These are phyloP conservation scores for Claviceps lovelessii DNA, from an alignment of 2,329 filamentous ascomycete species.

Conservation along the genomic window DNA sequence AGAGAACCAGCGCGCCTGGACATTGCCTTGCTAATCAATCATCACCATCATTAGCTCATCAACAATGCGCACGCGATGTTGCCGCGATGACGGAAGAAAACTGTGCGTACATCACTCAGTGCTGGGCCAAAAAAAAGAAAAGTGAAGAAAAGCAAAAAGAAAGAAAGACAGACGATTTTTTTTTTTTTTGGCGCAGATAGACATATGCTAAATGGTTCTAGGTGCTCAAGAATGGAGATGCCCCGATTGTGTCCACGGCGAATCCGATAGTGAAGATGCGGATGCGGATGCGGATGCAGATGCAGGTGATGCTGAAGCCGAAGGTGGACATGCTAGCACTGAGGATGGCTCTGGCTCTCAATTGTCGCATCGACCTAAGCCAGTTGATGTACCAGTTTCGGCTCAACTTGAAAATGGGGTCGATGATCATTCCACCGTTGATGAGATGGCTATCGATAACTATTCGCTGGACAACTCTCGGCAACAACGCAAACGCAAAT, in stretches of 20 bases:
- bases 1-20: constrained; percentile 9
- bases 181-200: too few species aligned
- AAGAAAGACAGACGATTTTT: not conserved
- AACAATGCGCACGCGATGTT: constrained; percentile 70
- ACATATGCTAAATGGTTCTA: constrained; percentile 16
- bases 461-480: constrained; percentile 65
- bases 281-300: constrained; percentile 16
- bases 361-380: constrained; percentile 18
- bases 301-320: constrained; percentile 9
- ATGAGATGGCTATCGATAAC: constrained; percentile 55
- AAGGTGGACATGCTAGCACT: constrained; percentile 12
- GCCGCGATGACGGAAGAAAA: constrained; percentile 21
- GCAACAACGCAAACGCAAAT: constrained; percentile 70
- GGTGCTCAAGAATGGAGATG: constrained; percentile 36
- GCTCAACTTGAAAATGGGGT: constrained; percentile 26
- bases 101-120: constrained; percentile 11
- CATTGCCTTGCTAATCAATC: constrained; percentile 20
- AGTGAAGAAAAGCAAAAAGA: too few species aligned
- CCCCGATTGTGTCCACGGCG: constrained; percentile 29
- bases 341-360: constrained; percentile 14
- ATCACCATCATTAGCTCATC: constrained; percentile 54
- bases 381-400: constrained; percentile 22
- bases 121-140: not conserved
- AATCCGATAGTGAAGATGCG: constrained; percentile 9
- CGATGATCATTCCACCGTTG: constrained; percentile 54